Evolutionary conservation across 371 early-diverging fungal genomes (phyloP).

Genomic region (Mucor velutinosus): DNA sequence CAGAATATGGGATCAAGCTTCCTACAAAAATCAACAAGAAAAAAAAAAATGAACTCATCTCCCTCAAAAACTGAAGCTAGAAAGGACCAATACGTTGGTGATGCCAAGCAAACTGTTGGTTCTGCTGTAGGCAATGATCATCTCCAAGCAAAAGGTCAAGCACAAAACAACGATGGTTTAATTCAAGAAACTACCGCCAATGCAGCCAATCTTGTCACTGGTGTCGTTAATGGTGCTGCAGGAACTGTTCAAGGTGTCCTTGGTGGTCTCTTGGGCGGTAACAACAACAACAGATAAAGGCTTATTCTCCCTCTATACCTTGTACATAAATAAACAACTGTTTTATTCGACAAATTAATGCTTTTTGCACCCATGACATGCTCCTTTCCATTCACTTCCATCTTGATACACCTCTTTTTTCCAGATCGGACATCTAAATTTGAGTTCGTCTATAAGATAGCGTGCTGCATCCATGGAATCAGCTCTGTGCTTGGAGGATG

Average conservation of each 20-base stretch:
- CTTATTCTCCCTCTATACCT: background rate
- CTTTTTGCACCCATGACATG: conserved; percentile 9
- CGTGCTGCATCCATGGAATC: conserved; percentile 77
- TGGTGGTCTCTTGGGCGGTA: background rate
- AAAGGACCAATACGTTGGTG: conserved; percentile 38
- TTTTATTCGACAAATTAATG: background rate
- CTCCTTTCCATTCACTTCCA: conserved; percentile 80
- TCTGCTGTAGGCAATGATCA: conserved; percentile 35
- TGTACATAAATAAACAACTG: background rate
- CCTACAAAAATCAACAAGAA: background rate
- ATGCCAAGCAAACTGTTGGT: conserved; percentile 42
- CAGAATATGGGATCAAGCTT: background rate
- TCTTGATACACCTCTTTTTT: conserved; percentile 86
- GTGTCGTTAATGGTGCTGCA: background rate
- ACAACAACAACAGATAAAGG: background rate
- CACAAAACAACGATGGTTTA: conserved; percentile 32
- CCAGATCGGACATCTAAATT: conserved; percentile 86
- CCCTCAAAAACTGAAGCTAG: conserved; percentile 26
- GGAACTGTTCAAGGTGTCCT: background rate
- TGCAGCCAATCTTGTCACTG: background rate
- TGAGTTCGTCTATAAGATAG: conserved; percentile 84
- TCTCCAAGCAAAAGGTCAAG: conserved; percentile 39
- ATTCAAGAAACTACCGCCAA: conserved; percentile 25
- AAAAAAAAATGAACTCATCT: background rate
- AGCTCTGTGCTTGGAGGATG: conserved; percentile 76